Percentiles rank a stretch among this genome's conserved stretches.
Conservation (phyloP, 1,284 basidiomycete genomes). For the Hypsizygus ulmarius region DNA sequence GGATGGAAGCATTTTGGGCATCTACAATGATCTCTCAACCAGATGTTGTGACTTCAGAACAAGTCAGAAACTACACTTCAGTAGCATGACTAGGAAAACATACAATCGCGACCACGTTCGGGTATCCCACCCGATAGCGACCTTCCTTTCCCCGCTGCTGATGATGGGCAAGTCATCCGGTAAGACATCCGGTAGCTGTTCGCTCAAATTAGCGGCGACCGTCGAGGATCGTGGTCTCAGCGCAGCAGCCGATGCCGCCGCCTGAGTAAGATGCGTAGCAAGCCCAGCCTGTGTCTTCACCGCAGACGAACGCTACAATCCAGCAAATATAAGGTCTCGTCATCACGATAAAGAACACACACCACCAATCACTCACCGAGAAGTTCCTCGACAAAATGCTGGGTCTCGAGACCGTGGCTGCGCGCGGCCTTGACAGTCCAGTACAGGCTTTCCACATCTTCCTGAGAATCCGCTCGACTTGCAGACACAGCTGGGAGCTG, state of each 20-base stretch:
- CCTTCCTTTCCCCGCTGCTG: constrained; percentile 54
- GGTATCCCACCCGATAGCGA: constrained; percentile 68
- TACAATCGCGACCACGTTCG: constrained; percentile 70
- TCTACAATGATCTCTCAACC: constrained; percentile 75
- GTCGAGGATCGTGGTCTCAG: constrained; percentile 10
- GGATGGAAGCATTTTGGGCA: constrained; percentile 88
- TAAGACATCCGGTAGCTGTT: constrained; percentile 22
- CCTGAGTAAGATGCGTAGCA: constrained; percentile 14
- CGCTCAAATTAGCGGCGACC: constrained; percentile 12
- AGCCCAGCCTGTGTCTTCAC: constrained; percentile 6
- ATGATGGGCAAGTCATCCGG: constrained; percentile 50
- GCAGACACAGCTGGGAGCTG: no score
- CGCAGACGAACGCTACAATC: constrained; percentile 8
- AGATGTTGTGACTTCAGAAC: constrained; percentile 46
- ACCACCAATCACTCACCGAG: neutral
- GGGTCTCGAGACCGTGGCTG: neutral
- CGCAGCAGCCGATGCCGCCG: constrained; percentile 22
- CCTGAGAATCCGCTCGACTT: no score
- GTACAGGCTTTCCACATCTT: neutral
- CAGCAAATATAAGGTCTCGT: no score
- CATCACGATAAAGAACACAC: no score
- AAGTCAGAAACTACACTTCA: neutral
- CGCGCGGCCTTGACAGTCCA: neutral
- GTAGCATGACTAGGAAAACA: constrained; percentile 25
- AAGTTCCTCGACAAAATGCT: neutral